Base-by-base conservation (phyloP, 495 filamentous ascomycete species). In the Penicillium atrosanguineum region DNA sequence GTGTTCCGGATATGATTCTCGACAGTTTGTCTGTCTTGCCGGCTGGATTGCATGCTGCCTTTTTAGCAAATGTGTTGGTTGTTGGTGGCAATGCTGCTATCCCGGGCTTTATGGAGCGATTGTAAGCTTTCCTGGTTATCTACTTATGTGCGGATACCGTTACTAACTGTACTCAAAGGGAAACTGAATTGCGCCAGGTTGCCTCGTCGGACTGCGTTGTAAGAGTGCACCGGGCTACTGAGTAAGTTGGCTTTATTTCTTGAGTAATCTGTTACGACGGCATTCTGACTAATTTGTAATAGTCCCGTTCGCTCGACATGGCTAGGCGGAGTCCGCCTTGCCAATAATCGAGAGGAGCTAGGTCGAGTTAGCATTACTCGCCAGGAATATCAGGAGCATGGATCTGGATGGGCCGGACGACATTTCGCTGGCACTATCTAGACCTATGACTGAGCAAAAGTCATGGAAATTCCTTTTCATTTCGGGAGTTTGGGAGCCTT, bases 361-460 rank as follows among this genome's bases (percentile, higher is more conserved):
- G 74, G 81, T 53, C 72, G 74, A 37, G 70, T 90, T 11, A 80
- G 83, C 0, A 88, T 97, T 14, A 92, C 88, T 6, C 88, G 89
- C 54, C 80, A 89, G 51, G 91, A 99, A 63, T 97, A 97, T 68
- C 83, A 89, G 45, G 94, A 99, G 68, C 68, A 89, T 65, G 94
- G 94, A 23, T 84, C 84, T 47, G 78, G 72, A 20, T 97, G 89
- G 90, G 79, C 87, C 20, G 82, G 79, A 31, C 84, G 83, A 55
- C 89, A 85, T 63, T 96, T 97, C 58, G 65, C 80, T 21, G 78
- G 78, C 29, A 57, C 51, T 16, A 29, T 65, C 28, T 72, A 47
- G 63, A 36, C 31, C 52, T 20, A 44, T 38, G 31, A 34, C 50
- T 55, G 9, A 40, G 48, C 40, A 15, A 28, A 45, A 28, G 49